Evolutionary conservation across 2,329 filamentous ascomycete genomes (phyloP).

Genomic region (Fusarium sp.): DNA sequence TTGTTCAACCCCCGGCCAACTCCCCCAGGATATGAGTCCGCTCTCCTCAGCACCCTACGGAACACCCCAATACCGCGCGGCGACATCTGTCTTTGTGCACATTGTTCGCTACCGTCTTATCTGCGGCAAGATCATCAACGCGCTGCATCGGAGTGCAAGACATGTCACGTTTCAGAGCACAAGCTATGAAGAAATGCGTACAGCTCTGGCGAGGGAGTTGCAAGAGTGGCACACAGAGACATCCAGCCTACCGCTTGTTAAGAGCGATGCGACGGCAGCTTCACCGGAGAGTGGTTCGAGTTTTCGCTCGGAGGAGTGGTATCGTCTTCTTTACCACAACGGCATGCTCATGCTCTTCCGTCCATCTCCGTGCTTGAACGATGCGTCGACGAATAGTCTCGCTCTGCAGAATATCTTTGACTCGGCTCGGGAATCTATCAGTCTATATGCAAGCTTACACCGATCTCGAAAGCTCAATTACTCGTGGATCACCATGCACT

Average conservation of each 20-base stretch:
- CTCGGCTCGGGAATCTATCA: conserved; percentile 52
- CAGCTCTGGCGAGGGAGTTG: conserved; percentile 44
- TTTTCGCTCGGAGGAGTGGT: conserved; percentile 54
- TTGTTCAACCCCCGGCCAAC: conserved; percentile 27
- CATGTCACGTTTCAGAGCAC: conserved; percentile 12
- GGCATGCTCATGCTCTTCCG: conserved; percentile 54
- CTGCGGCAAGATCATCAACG: conserved; percentile 51
- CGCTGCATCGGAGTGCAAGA: conserved; percentile 46
- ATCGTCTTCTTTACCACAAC: conserved; percentile 54
- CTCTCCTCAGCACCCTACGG: conserved; percentile 33
- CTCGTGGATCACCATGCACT: conserved; percentile 59
- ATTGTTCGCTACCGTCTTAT: conserved; percentile 53
- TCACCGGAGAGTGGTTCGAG: conserved; percentile 47
- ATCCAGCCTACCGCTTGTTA: conserved; percentile 41
- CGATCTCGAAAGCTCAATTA: conserved; percentile 57
- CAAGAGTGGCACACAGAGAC: conserved; percentile 47
- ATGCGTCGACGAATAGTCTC: conserved; percentile 39
- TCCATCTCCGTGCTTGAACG: conserved; percentile 49
- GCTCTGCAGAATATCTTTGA: conserved; percentile 51
- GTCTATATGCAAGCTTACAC: conserved; percentile 55
- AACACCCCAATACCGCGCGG: conserved; percentile 38
- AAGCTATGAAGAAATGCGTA: conserved; percentile 29
- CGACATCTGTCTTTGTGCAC: conserved; percentile 50
- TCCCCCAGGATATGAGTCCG: conserved; percentile 23
- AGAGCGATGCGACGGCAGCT: conserved; percentile 32